Base-by-base conservation (phyloP, 2,329 filamentous ascomycete species). In the Tolypocladium sp. region DNA sequence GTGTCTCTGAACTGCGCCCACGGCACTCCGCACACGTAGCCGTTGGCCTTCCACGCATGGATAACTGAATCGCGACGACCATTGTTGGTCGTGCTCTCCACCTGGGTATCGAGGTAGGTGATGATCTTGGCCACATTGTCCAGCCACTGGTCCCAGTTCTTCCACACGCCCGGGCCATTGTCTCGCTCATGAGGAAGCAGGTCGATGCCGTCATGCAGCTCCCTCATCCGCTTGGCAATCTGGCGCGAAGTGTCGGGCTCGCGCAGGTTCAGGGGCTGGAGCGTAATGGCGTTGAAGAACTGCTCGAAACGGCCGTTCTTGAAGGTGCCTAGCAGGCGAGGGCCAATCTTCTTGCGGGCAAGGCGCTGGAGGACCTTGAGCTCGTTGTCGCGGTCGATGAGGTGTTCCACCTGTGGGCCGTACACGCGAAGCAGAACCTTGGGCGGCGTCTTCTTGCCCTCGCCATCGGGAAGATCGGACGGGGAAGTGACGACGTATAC, bases 211-310 rank as follows among this genome's bases (percentile, higher is more conserved):
- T 96, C 90, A 68, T 99, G 94, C 41, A 99, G 81, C 73, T 99
- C 94, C 63, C 92, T 84, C 91, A 99, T 96, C 56, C 94, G 90
- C 79, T 97, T 97, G 15, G 94, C 93, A 69, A 99, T 99, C 70
- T 96, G 90, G 68, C 84, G 89, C 40, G 90, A 95, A 0, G 91
- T 97, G 56, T 91, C 90, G 0, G 90, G 84, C 38, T 90, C 84
- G 42, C 91, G 87, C 53, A 99, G 75, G 64, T 96, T 90, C 33
- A 83, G 79, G 0, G 88, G 81, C 0, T 87, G 93, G 49, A 99
- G 81, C 0, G 94, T 87, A 42, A 85, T 84, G 1, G 94, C 92
- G 69, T 96, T 85, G 70, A 97, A 90, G 70, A 87, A 97, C 71
- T 99, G 89, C 74, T 99, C 94, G 65, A 99, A 99, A 6, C 94